Percentiles rank a stretch among this genome's conserved stretches.
Evolutionary conservation across 371 early-diverging fungal genomes (phyloP).

Genomic region (Mortierella sp.): DNA sequence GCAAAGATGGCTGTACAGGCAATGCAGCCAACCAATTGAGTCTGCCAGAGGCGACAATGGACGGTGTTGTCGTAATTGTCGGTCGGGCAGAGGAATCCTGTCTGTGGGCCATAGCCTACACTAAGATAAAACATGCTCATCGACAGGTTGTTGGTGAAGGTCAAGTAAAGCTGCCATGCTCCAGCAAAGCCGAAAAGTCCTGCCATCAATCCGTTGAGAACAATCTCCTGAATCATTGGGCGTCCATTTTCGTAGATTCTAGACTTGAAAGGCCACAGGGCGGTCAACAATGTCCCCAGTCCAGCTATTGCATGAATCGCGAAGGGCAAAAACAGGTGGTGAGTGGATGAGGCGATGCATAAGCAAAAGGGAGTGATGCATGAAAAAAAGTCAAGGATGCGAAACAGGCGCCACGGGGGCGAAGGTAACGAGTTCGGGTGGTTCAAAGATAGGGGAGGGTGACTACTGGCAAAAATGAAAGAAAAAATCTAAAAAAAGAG

Average conservation of each 20-base stretch:
- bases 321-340: not conserved
- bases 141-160: conserved; percentile 25
- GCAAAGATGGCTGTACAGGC: conserved; percentile 33
- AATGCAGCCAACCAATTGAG: conserved; percentile 34
- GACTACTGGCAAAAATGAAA: not conserved
- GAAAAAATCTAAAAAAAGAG: not conserved
- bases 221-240: conserved; percentile 45
- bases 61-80: conserved; percentile 17
- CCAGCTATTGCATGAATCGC: conserved; percentile 19
- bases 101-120: not conserved
- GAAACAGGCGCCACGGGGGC: not conserved
- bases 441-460: not conserved
- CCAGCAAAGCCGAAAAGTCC: conserved; percentile 30
- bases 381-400: conserved; percentile 2
- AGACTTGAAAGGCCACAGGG: conserved; percentile 50
- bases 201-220: conserved; percentile 29
- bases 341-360: conserved; percentile 10
- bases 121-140: not conserved
- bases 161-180: conserved; percentile 50
- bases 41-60: conserved; percentile 48
- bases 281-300: conserved; percentile 25
- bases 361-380: conserved; percentile 1
- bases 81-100: conserved; percentile 38
- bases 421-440: not conserved
- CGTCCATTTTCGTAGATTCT: conserved; percentile 51